Conservation (phyloP, 192 early-diverging fungal species). For the Entomortierella chlamydospora region DNA sequence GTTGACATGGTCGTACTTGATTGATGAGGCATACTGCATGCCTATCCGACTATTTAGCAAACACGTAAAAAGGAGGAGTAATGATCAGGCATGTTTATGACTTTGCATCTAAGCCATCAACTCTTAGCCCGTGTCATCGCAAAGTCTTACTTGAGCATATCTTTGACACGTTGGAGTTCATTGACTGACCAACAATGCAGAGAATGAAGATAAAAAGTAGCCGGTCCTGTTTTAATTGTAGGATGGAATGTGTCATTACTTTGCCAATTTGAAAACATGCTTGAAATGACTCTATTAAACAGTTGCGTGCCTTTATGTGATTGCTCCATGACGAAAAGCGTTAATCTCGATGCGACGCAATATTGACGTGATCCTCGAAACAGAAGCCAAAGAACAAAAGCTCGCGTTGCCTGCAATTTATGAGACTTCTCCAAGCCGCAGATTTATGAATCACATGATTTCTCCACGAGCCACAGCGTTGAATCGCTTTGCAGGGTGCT, state of each 20-base stretch:
- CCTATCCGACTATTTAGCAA: slow-evolving; percentile 16
- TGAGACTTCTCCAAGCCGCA: no score
- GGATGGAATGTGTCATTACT: background rate
- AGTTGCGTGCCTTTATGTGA: no score
- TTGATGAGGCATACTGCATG: slow-evolving; percentile 15
- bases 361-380: no score
- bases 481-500: no score
- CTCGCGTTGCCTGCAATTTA: no score
- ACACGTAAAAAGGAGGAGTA: background rate
- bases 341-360: no score
- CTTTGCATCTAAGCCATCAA: background rate
- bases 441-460: no score
- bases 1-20: slow-evolving; percentile 31
- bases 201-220: slow-evolving; percentile 23
- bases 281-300: no score
- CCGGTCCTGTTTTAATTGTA: background rate
- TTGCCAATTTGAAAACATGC: background rate
- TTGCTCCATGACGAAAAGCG: no score
- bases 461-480: no score
- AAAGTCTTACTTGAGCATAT: slow-evolving; percentile 21
- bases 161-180: slow-evolving; percentile 9
- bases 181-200: slow-evolving; percentile 21
- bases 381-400: no score
- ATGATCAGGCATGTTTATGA: background rate
- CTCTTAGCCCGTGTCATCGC: background rate